These are phyloP conservation scores for Berkeleyomyces rouxiae DNA, from an alignment of 2,329 filamentous ascomycete species.

Conservation along the genomic window DNA sequence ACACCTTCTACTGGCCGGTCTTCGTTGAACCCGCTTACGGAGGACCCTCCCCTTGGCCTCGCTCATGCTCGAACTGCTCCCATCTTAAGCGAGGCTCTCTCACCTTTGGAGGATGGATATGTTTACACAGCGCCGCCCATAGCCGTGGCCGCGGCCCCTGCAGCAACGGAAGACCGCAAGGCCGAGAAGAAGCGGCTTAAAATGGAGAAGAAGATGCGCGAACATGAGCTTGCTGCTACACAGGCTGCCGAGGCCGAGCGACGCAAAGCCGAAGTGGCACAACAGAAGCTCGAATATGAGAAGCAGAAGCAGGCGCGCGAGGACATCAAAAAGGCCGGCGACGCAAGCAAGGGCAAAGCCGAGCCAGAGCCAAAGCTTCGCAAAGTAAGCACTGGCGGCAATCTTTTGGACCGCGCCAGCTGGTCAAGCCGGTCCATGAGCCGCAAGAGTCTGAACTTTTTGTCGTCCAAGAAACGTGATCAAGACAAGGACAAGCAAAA, in stretches of 20 bases:
- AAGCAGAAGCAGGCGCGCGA: conserved; percentile 29
- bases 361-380: conserved; percentile 4
- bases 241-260: conserved; percentile 37
- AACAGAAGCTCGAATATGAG: conserved; percentile 1
- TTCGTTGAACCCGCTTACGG: not conserved
- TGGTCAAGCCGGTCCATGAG: conserved; percentile 64
- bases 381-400: conserved; percentile 21
- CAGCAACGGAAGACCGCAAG: conserved; percentile 23
- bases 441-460: conserved; percentile 55
- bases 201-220: conserved; percentile 23
- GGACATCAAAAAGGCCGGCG: conserved; percentile 45
- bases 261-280: conserved; percentile 41
- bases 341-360: conserved; percentile 48
- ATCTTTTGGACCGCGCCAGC: conserved; percentile 47
- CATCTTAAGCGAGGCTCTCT: conserved; percentile 5
- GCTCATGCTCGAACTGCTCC: conserved; percentile 53
- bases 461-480: conserved; percentile 34
- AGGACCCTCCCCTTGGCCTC: conserved; percentile 39
- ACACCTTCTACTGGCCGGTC: conserved; percentile 19
- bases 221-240: conserved; percentile 38
- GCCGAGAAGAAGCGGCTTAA: conserved; percentile 23
- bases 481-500: conserved; percentile 9
- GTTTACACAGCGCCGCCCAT: not conserved
- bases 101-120: not conserved
- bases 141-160: not conserved